Conservation (phyloP, 2,329 filamentous ascomycete species). For the Arthrobotrys conoides region DNA sequence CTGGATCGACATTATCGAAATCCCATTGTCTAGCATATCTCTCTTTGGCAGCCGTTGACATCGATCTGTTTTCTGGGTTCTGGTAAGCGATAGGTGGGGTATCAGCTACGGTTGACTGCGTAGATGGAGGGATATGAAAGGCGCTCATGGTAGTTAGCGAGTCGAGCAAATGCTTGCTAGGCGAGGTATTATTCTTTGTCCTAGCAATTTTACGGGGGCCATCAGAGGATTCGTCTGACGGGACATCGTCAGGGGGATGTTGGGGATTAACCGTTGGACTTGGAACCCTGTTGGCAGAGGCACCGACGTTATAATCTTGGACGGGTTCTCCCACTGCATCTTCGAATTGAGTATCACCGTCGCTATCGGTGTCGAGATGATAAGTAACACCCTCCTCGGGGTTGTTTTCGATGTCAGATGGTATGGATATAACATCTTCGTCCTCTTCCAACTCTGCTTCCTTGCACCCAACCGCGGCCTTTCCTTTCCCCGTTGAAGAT, state of each 20-base stretch:
- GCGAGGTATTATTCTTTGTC: constrained; percentile 40
- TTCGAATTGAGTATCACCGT: constrained; percentile 4
- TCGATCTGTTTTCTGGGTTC: not conserved
- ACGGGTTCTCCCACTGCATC: not conserved
- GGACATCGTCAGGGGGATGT: not conserved
- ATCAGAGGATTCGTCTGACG: not conserved
- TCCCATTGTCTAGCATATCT: not conserved
- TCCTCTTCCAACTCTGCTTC: constrained; percentile 23
- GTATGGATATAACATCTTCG: constrained; percentile 13
- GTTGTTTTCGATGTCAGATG: constrained; percentile 2
- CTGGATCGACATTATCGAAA: not conserved
- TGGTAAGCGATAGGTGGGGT: constrained; percentile 17
- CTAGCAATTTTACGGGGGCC: constrained; percentile 37
- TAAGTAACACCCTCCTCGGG: not conserved
- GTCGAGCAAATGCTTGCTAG: constrained; percentile 28
- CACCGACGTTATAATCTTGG: not conserved
- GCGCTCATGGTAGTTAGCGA: not conserved
- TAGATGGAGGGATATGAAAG: not conserved
- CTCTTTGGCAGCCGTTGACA: not conserved
- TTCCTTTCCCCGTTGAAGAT: not conserved
- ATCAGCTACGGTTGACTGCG: constrained; percentile 22
- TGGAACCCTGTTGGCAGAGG: too few species aligned
- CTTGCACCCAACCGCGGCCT: constrained; percentile 3
- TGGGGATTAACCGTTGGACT: not conserved
- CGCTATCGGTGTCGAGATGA: constrained; percentile 12